Percentiles rank a stretch among this genome's conserved stretches.
Evolutionary conservation across 2,329 filamentous ascomycete genomes (phyloP).

Genomic region (Coniochaeta prunicola): DNA sequence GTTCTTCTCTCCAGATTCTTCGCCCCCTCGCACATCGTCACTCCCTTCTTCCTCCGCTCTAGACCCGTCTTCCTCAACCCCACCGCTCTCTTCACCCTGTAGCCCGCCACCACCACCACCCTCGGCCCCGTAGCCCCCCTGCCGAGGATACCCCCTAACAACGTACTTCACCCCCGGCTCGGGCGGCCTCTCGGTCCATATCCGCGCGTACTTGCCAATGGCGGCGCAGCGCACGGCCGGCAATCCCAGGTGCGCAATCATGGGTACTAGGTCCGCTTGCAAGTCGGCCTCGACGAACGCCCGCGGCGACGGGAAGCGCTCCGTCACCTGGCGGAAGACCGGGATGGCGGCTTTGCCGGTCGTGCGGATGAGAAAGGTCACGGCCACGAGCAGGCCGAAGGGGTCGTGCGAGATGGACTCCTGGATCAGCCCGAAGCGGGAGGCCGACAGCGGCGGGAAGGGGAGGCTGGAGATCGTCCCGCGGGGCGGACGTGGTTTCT

Average conservation of each 20-base stretch:
- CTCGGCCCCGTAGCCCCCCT: conserved; percentile 19
- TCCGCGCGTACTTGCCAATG: conserved; percentile 62
- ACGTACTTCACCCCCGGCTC: conserved; percentile 44
- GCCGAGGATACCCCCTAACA: conserved; percentile 38
- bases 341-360: conserved; percentile 68
- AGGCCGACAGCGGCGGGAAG: conserved; percentile 59
- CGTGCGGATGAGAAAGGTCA: conserved; percentile 81
- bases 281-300: conserved; percentile 45
- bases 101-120: conserved; percentile 3
- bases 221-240: conserved; percentile 58
- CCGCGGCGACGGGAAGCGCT: conserved; percentile 58
- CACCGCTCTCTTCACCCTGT: not conserved
- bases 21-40: conserved; percentile 17
- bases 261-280: conserved; percentile 43
- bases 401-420: conserved; percentile 69
- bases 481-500: conserved; percentile 23
- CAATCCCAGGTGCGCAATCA: conserved; percentile 67
- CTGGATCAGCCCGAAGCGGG: conserved; percentile 73
- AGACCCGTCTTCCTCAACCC: conserved; percentile 11
- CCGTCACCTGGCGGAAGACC: conserved; percentile 61
- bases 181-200: conserved; percentile 58
- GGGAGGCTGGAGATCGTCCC: conserved; percentile 47
- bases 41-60: conserved; percentile 10
- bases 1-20: not conserved
- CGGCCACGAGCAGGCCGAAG: conserved; percentile 73